Percentiles rank a stretch among this genome's conserved stretches.
These are phyloP conservation scores for Cryptococcus hybrid DNA, from an alignment of 1,284 basidiomycete species.

Conservation along the genomic window DNA sequence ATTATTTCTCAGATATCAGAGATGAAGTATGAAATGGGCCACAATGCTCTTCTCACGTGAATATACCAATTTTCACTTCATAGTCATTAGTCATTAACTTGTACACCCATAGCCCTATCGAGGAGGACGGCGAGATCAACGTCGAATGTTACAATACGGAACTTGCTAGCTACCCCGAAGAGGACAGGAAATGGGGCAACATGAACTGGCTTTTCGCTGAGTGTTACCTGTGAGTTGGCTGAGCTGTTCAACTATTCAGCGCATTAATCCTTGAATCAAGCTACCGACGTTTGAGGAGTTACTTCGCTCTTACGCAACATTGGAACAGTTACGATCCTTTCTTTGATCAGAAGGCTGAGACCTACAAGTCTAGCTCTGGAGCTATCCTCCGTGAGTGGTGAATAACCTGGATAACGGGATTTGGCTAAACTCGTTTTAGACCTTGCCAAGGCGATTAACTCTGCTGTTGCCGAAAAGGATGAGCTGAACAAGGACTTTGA, in stretches of 20 bases:
- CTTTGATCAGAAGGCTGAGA: conserved; percentile 71
- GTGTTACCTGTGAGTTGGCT: conserved; percentile 57
- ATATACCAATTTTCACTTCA: background rate
- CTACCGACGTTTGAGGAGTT: conserved; percentile 78
- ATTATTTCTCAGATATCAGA: conserved; percentile 77
- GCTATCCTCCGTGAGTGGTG: conserved; percentile 67
- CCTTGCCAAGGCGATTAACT: conserved; percentile 43
- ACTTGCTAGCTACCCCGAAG: conserved; percentile 57
- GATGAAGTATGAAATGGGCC: conserved; percentile 86
- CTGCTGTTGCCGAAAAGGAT: conserved; percentile 28
- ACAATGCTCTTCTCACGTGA: conserved; percentile 71
- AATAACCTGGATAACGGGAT: background rate
- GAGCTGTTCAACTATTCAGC: background rate
- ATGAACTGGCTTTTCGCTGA: conserved; percentile 94
- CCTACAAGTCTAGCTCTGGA: conserved; percentile 74
- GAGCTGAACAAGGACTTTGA: conserved; percentile 34
- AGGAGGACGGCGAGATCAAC: conserved; percentile 68
- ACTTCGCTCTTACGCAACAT: conserved; percentile 66
- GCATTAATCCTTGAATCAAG: conserved; percentile 48
- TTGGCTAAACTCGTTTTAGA: conserved; percentile 17
- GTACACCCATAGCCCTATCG: conserved; percentile 58
- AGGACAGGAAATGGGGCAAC: conserved; percentile 79
- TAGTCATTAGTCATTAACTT: background rate
- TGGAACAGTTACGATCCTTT: conserved; percentile 89
- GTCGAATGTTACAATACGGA: conserved; percentile 71